Conservation (phyloP, 2,329 filamentous ascomycete genomes). For the Pyrenophora graminea region DNA sequence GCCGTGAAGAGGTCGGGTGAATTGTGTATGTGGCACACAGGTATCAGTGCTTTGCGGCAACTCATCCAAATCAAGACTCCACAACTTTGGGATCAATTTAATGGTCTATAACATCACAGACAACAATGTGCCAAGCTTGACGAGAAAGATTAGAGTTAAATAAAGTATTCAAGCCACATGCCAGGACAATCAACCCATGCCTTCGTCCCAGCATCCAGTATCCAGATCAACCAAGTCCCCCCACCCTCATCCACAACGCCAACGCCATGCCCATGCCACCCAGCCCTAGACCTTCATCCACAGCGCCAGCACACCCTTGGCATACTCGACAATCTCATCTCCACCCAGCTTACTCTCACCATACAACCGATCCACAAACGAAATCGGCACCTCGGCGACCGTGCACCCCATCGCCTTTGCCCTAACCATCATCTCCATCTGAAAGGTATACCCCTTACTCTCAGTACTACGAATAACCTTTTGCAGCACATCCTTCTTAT, state of each 20-base stretch:
- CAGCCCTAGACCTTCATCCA: slow-evolving; percentile 55
- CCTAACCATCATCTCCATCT: slow-evolving; percentile 99
- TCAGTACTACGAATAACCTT: slow-evolving; percentile 89
- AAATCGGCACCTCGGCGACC: slow-evolving; percentile 94
- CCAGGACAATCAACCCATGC: not conserved
- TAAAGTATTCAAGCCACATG: not conserved
- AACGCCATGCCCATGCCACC: slow-evolving; percentile 27
- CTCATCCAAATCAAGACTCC: no score
- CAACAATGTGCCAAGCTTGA: slow-evolving; percentile 5
- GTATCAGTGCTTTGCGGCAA: no score
- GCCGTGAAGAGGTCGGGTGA: no score
- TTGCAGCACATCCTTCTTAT: slow-evolving; percentile 87
- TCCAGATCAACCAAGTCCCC: no score
- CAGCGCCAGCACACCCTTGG: slow-evolving; percentile 64
- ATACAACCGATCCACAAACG: slow-evolving; percentile 88
- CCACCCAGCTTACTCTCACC: slow-evolving; percentile 94
- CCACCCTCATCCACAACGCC: slow-evolving; percentile 19
- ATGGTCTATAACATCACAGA: no score
- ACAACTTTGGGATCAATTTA: no score
- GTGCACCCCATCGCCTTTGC: slow-evolving; percentile 95
- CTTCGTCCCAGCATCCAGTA: no score
- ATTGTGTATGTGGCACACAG: no score
- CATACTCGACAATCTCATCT: slow-evolving; percentile 95
- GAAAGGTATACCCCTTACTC: slow-evolving; percentile 97
- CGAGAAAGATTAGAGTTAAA: not conserved